Conservation (phyloP, 495 filamentous ascomycete genomes). For the Lepraria neglecta region DNA sequence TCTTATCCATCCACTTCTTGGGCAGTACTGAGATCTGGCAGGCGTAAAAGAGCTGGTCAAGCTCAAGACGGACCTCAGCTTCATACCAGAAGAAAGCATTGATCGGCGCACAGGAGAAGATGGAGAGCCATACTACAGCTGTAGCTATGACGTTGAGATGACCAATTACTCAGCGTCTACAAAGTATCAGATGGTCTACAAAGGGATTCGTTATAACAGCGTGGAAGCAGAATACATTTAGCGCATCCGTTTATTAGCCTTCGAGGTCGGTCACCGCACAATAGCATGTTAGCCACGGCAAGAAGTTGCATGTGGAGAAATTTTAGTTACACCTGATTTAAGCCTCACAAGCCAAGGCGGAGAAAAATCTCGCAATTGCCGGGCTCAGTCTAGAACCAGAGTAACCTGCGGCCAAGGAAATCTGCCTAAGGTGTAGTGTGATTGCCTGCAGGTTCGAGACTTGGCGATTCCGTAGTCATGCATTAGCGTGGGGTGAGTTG, state of each 20-base stretch:
- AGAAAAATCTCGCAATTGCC: too few species aligned
- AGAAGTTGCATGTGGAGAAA: too few species aligned
- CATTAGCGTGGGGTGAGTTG: too few species aligned
- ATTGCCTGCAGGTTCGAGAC: too few species aligned
- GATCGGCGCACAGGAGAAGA: neutral
- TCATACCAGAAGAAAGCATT: neutral
- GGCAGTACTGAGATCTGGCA: neutral
- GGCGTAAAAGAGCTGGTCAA: neutral
- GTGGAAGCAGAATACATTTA: constrained; percentile 12
- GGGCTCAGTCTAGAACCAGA: too few species aligned
- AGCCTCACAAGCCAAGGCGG: too few species aligned
- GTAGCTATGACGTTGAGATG: neutral
- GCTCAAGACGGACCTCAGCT: neutral
- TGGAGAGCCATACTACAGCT: neutral
- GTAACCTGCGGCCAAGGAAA: too few species aligned
- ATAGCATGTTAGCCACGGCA: too few species aligned
- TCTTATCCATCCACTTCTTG: neutral
- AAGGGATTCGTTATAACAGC: neutral
- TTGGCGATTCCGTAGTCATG: too few species aligned
- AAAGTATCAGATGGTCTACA: constrained; percentile 3
- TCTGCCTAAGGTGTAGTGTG: too few species aligned
- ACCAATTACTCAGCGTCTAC: constrained; percentile 3
- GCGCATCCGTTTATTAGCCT: neutral
- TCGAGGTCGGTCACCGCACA: too few species aligned
- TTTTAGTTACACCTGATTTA: too few species aligned